Percentiles rank a stretch among this genome's conserved stretches.
phyloP scores from a whole-genome alignment of 768 basidiomycete genomes.

The Mycena epipterygia region DNA sequence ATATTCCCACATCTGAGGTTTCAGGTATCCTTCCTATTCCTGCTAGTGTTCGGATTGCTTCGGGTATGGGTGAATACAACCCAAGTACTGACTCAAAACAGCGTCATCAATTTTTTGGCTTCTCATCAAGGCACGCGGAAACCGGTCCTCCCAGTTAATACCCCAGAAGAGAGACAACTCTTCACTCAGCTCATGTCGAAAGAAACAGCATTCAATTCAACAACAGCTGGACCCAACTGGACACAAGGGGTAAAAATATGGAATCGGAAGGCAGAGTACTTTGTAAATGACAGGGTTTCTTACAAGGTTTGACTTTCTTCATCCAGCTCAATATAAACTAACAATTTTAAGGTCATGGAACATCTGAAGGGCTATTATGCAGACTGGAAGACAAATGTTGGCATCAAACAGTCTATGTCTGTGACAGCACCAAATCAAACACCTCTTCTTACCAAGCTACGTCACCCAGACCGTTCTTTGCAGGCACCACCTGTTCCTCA shows the following conservation, averaged over 20 bases:
- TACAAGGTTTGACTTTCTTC: not conserved
- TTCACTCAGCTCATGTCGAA: not conserved
- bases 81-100: not conserved
- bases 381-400: not conserved
- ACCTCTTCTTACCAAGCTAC: not conserved
- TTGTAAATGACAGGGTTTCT: not conserved
- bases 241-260: not conserved
- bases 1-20: conserved; percentile 20
- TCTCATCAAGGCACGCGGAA: conserved; percentile 20
- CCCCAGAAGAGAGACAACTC: not conserved
- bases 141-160: conserved; percentile 20
- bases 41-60: not conserved
- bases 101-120: conserved; percentile 18
- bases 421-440: not conserved
- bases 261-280: not conserved
- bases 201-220: not conserved
- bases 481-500: not conserved
- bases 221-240: not conserved
- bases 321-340: too few species aligned
- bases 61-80: conserved; percentile 15
- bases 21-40: conserved; percentile 29
- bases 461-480: not conserved
- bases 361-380: conserved; percentile 11
- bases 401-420: conserved; percentile 4
- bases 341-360: not conserved